Percentiles rank a stretch among this genome's conserved stretches.
phyloP scores from a whole-genome alignment of 2,329 filamentous ascomycete species.

The Sordariomycetes sp. region DNA sequence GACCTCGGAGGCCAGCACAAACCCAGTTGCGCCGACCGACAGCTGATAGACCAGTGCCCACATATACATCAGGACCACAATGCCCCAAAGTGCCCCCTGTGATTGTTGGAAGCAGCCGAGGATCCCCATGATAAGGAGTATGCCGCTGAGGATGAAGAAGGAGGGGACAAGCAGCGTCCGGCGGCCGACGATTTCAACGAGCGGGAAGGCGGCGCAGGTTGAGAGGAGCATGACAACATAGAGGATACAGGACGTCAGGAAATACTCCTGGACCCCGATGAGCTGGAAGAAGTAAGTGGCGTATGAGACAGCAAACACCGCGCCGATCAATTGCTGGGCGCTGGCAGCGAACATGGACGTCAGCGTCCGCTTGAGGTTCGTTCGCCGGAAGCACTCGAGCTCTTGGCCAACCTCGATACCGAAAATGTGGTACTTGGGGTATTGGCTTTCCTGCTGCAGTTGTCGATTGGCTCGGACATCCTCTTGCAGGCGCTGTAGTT shows the following conservation, averaged over 20 bases:
- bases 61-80: not conserved
- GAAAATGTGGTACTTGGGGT: conserved; percentile 9
- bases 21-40: conserved; percentile 26
- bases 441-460: conserved; percentile 12
- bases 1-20: conserved; percentile 25
- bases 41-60: conserved; percentile 24
- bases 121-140: conserved; percentile 12
- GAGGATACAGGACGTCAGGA: conserved; percentile 23
- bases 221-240: conserved; percentile 25
- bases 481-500: conserved; percentile 17
- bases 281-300: conserved; percentile 25
- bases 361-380: conserved; percentile 24
- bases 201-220: conserved; percentile 23
- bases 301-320: conserved; percentile 28
- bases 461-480: conserved; percentile 16
- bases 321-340: conserved; percentile 28
- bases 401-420: not conserved
- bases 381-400: conserved; percentile 27
- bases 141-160: conserved; percentile 24
- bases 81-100: conserved; percentile 19
- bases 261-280: conserved; percentile 18
- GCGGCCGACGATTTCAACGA: conserved; percentile 24
- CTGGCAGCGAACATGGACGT: conserved; percentile 25
- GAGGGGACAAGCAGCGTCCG: conserved; percentile 19
- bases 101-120: conserved; percentile 12